These are phyloP conservation scores for Leersia perrieri DNA, from an alignment of 176 grass and related monocot genomes.

Conservation along the genomic window DNA sequence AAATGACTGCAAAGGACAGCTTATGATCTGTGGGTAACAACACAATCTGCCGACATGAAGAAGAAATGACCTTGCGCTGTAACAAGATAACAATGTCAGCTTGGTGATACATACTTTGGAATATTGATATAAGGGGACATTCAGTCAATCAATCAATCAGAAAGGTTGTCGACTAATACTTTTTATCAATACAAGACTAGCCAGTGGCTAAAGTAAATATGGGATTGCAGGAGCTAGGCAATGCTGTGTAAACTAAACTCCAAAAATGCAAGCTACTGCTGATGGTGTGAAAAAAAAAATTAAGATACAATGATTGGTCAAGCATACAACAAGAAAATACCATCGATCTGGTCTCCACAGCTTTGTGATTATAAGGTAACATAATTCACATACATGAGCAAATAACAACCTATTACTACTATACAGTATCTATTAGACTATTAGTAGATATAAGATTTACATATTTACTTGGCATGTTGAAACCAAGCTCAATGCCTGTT, in stretches of 20 bases:
- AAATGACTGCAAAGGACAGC: constrained; percentile 31
- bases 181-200: not conserved
- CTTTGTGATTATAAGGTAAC: not conserved
- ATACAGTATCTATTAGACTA: not conserved
- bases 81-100: constrained; percentile 34
- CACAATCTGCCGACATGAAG: constrained; percentile 29
- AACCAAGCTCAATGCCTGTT: not conserved
- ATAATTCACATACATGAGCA: not conserved
- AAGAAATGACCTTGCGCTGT: constrained; percentile 3
- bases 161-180: not conserved
- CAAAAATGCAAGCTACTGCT: not conserved
- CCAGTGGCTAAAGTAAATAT: not conserved
- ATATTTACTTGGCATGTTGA: not conserved
- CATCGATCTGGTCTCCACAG: not conserved
- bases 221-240: not conserved
- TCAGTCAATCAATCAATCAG: constrained; percentile 18
- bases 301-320: not conserved
- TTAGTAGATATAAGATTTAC: not conserved
- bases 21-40: not conserved
- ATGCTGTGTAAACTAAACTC: constrained; percentile 2
- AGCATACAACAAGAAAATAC: not conserved
- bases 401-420: not conserved
- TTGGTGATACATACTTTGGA: not conserved
- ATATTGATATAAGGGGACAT: constrained; percentile 4
- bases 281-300: not conserved